Evolutionary conservation across 495 filamentous ascomycete genomes (phyloP).

Genomic region (Glutinoglossum americanum): DNA sequence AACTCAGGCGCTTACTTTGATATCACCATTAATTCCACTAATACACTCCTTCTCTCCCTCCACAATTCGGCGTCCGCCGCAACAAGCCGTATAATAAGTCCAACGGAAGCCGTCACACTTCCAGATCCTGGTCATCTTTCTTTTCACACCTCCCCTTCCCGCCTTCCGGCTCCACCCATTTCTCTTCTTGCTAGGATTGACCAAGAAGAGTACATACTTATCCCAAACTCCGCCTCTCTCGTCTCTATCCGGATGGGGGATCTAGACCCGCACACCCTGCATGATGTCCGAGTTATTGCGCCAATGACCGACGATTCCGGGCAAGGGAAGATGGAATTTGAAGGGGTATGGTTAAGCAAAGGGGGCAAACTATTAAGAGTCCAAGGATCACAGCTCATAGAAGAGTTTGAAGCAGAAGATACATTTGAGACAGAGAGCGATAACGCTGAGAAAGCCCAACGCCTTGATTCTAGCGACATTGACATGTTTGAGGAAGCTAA

Average conservation of each 20-base stretch:
- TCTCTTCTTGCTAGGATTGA: conserved; percentile 18
- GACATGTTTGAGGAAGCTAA: neutral
- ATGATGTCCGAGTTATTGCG: conserved; percentile 17
- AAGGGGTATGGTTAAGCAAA: conserved; percentile 20
- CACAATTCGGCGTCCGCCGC: conserved; percentile 10
- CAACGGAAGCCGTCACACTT: neutral
- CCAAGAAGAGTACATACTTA: conserved; percentile 18
- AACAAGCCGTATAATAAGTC: neutral
- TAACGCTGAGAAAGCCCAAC: conserved; percentile 11
- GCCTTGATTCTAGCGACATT: neutral
- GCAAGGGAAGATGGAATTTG: conserved; percentile 15
- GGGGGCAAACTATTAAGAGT: conserved; percentile 15
- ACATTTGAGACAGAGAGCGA: conserved; percentile 9
- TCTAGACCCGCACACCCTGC: conserved; percentile 11
- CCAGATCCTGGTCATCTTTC: conserved; percentile 10
- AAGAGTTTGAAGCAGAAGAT: conserved; percentile 13
- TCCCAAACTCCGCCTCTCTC: conserved; percentile 13
- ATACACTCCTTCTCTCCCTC: conserved; percentile 17
- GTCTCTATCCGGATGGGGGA: conserved; percentile 13
- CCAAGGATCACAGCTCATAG: conserved; percentile 8
- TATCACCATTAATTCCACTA: conserved; percentile 14
- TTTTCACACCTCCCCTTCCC: conserved; percentile 9
- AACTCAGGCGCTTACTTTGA: conserved; percentile 21
- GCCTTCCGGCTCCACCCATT: conserved; percentile 13
- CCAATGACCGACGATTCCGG: conserved; percentile 17